These are phyloP conservation scores for Chamaecrista fasciculata DNA, from an alignment of 306 rosid species.

Conservation along the genomic window DNA sequence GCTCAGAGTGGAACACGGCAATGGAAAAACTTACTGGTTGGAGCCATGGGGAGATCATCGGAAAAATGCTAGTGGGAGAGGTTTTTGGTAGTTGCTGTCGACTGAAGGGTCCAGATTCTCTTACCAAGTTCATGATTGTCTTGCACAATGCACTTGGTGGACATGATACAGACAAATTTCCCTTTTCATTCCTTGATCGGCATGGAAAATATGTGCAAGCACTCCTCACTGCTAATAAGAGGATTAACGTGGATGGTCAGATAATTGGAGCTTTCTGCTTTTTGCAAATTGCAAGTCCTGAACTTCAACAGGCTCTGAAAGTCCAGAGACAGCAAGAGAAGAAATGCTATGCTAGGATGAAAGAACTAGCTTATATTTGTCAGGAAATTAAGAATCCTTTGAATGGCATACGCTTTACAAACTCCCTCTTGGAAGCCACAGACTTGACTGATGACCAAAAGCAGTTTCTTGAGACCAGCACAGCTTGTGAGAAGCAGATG, in stretches of 20 bases:
- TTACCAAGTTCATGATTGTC: constrained; percentile 94
- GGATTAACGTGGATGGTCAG: constrained; percentile 75
- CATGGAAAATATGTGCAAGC: constrained; percentile 78
- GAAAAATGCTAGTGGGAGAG: constrained; percentile 94
- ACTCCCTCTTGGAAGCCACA: constrained; percentile 92
- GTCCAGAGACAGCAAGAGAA: constrained; percentile 86
- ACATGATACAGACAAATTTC: constrained; percentile 70
- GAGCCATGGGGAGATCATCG: constrained; percentile 66
- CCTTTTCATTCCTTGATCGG: constrained; percentile 73
- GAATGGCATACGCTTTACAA: constrained; percentile 87
- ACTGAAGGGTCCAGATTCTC: constrained; percentile 82
- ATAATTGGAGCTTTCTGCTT: constrained; percentile 94
- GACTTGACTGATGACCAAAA: constrained; percentile 84
- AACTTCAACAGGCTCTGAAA: constrained; percentile 77
- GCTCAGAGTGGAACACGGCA: constrained; percentile 98
- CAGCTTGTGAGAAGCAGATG: constrained; percentile 96
- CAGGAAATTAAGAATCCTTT: constrained; percentile 92
- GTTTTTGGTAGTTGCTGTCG: constrained; percentile 87
- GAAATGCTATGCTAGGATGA: constrained; percentile 70
- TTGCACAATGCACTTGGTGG: constrained; percentile 91
- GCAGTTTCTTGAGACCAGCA: constrained; percentile 88
- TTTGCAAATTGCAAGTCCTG: constrained; percentile 84
- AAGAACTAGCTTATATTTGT: constrained; percentile 89
- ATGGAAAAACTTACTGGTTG: constrained; percentile 97
- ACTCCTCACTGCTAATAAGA: constrained; percentile 88